Conservation (phyloP, 1,284 basidiomycete species). For the Austropuccinia psidii region DNA sequence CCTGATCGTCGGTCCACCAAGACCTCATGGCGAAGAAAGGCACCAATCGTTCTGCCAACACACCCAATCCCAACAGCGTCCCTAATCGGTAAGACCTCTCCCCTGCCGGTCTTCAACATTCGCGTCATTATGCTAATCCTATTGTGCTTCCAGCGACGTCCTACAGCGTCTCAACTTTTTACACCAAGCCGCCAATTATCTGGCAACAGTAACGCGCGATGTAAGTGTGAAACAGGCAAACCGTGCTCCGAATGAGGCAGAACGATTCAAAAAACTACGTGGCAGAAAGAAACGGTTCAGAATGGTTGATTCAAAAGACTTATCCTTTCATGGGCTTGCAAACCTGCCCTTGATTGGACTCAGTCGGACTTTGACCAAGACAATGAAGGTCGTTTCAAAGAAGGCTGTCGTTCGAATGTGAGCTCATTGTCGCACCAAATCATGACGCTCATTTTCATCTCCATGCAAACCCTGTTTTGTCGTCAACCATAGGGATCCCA, state of each 20-base stretch:
- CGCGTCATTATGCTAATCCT: neutral
- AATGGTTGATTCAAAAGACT: neutral
- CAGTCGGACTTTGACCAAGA: slow-evolving; percentile 12
- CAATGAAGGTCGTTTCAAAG: slow-evolving; percentile 16
- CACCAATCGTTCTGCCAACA: neutral
- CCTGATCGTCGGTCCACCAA: no score
- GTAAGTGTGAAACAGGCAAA: neutral
- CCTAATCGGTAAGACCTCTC: neutral
- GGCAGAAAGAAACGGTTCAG: neutral
- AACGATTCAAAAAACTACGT: neutral
- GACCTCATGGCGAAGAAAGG: neutral
- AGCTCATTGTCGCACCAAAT: neutral
- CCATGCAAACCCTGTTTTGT: neutral
- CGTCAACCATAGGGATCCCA: slow-evolving; percentile 1
- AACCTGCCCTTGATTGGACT: slow-evolving; percentile 16
- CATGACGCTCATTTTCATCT: neutral
- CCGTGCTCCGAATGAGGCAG: neutral
- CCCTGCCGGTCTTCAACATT: neutral
- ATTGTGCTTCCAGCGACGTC: neutral
- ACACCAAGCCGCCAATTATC: slow-evolving; percentile 27
- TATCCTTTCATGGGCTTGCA: neutral
- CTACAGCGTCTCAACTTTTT: slow-evolving; percentile 24
- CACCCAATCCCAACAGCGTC: neutral
- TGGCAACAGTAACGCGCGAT: neutral
- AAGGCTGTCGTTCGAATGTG: slow-evolving; percentile 33